Percentiles rank a stretch among this genome's conserved stretches.
Conservation (phyloP, 805 yeast genomes). For the Saccharomyces eubayanus region DNA sequence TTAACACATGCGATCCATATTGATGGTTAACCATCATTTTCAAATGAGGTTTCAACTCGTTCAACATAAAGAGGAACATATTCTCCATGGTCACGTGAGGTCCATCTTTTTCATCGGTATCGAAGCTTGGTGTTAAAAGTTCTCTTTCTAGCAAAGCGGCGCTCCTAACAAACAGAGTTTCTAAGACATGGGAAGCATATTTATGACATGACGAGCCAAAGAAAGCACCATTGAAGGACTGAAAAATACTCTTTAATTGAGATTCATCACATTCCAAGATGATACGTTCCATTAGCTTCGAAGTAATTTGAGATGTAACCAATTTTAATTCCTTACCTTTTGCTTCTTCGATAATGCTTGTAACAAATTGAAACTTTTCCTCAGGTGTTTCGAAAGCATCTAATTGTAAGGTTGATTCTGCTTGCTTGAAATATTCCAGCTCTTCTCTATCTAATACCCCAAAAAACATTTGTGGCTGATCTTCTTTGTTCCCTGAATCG, state of each 20-base stretch:
- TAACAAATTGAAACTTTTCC: slow-evolving; percentile 63
- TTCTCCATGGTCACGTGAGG: slow-evolving; percentile 53
- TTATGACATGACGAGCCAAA: slow-evolving; percentile 75
- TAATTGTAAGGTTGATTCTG: slow-evolving; percentile 76
- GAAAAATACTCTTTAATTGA: slow-evolving; percentile 59
- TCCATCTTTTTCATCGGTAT: slow-evolving; percentile 30
- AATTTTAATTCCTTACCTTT: slow-evolving; percentile 84
- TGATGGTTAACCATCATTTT: slow-evolving; percentile 58
- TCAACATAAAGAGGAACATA: slow-evolving; percentile 53
- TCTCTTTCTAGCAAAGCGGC: slow-evolving; percentile 74
- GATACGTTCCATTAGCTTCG: slow-evolving; percentile 83
- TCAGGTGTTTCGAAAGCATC: slow-evolving; percentile 69
- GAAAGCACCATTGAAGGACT: slow-evolving; percentile 64
- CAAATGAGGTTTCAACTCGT: slow-evolving; percentile 56
- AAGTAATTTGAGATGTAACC: slow-evolving; percentile 90
- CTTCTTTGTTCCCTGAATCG: slow-evolving; percentile 10
- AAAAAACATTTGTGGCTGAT: slow-evolving; percentile 46
- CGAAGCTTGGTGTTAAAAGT: slow-evolving; percentile 40
- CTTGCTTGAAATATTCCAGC: slow-evolving; percentile 84
- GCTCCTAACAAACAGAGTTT: slow-evolving; percentile 66
- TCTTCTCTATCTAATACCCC: slow-evolving; percentile 83
- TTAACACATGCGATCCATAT: slow-evolving; percentile 82
- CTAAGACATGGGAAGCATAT: slow-evolving; percentile 89
- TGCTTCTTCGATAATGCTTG: slow-evolving; percentile 76
- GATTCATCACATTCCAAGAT: slow-evolving; percentile 55